Evolutionary conservation across 257 asterid species (phyloP).

Genomic region (Cynanchum wilfordii): DNA sequence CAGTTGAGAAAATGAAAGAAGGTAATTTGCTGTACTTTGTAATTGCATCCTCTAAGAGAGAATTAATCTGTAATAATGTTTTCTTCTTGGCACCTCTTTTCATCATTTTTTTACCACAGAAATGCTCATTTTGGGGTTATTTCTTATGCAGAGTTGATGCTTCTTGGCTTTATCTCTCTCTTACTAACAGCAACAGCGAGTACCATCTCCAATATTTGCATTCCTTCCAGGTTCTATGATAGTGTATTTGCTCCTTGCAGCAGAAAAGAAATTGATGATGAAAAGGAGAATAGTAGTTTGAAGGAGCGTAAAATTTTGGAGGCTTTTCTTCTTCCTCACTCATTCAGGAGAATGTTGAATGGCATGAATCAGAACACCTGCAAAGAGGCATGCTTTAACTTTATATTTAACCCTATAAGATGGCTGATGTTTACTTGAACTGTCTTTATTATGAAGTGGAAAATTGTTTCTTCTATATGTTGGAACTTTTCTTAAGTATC

Average conservation of each 20-base stretch:
- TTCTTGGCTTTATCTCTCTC: conserved; percentile 96
- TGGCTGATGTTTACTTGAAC: background rate
- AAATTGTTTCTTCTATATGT: background rate
- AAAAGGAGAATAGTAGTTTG: conserved; percentile 29
- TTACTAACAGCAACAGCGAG: conserved; percentile 91
- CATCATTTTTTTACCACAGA: background rate
- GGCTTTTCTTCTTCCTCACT: conserved; percentile 36
- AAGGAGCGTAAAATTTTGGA: conserved; percentile 58
- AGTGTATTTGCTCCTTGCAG: conserved; percentile 82
- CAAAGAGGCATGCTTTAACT: conserved; percentile 48
- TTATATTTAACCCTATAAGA: conserved; percentile 7
- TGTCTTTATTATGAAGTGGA: background rate
- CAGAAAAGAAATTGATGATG: conserved; percentile 49
- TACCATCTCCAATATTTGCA: conserved; percentile 80
- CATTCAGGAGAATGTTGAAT: conserved; percentile 53
- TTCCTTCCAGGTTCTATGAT: conserved; percentile 70
- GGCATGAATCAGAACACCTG: conserved; percentile 64
- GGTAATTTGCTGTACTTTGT: conserved; percentile 17
- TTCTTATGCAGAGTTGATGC: conserved; percentile 80
- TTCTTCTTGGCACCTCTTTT: background rate
- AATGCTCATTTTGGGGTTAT: background rate
- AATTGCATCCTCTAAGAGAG: background rate
- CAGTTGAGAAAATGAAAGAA: conserved; percentile 76
- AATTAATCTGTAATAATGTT: background rate
- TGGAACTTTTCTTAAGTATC: background rate